These are phyloP conservation scores for Phyllosticta citriasiana DNA, from an alignment of 2,329 filamentous ascomycete species.

Conservation along the genomic window DNA sequence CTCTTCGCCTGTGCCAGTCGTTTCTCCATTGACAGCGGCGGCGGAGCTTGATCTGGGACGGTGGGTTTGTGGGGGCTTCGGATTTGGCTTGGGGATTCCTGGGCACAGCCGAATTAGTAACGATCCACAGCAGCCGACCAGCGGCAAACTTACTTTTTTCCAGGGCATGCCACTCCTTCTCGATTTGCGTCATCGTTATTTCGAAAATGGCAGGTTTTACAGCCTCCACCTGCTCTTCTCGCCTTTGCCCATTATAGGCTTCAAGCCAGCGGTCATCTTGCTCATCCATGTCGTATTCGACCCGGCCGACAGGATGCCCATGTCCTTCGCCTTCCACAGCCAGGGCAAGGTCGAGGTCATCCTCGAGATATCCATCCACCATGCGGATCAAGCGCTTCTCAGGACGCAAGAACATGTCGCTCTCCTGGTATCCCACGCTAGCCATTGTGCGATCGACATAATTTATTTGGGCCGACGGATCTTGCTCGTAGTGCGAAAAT, in stretches of 20 bases:
- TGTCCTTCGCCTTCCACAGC: conserved; percentile 42
- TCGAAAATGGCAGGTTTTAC: conserved; percentile 94
- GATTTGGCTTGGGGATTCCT: conserved; percentile 86
- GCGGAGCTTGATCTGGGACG: conserved; percentile 87
- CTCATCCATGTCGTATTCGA: conserved; percentile 99
- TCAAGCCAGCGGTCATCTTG: conserved; percentile 96
- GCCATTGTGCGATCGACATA: conserved; percentile 97
- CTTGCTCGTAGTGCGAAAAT: conserved; percentile 73
- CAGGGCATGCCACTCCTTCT: conserved; percentile 94
- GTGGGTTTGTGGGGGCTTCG: conserved; percentile 90
- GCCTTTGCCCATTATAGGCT: conserved; percentile 67
- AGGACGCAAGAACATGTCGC: conserved; percentile 73
- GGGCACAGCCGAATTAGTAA: conserved; percentile 6
- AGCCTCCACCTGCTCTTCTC: conserved; percentile 61
- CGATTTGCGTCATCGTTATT: conserved; percentile 96
- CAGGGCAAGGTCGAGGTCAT: conserved; percentile 49
- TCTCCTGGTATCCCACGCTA: conserved; percentile 91
- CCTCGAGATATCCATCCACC: conserved; percentile 51
- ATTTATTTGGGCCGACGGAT: conserved; percentile 72
- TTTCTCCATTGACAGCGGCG: conserved; percentile 89
- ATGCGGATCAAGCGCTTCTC: conserved; percentile 59
- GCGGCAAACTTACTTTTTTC: conserved; percentile 57
- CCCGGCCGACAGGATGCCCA: conserved; percentile 53
- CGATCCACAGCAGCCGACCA: neutral
- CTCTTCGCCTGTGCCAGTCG: conserved; percentile 70